phyloP scores from a whole-genome alignment of 2,329 filamentous ascomycete species.

The Aspergillus novoparasiticus region DNA sequence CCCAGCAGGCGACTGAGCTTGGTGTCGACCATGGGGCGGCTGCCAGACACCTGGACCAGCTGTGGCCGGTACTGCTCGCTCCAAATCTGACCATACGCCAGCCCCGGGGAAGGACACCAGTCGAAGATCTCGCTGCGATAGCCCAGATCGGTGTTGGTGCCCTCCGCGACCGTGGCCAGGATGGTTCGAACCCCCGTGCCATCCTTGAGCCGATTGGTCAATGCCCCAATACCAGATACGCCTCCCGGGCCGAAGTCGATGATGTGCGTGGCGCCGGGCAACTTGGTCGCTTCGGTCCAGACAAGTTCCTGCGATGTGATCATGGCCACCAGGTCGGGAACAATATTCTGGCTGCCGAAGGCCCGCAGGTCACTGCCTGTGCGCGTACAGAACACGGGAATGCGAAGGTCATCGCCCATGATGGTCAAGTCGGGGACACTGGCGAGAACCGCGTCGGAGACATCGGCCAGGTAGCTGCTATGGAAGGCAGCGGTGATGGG shows the following conservation, averaged over 20 bases:
- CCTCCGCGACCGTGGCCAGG: slow-evolving; percentile 85
- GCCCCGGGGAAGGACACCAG: slow-evolving; percentile 68
- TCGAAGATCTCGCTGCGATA: slow-evolving; percentile 99
- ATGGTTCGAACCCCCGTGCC: slow-evolving; percentile 96
- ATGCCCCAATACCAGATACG: slow-evolving; percentile 90
- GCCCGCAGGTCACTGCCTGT: slow-evolving; percentile 81
- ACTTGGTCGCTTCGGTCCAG: slow-evolving; percentile 93
- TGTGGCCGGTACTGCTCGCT: slow-evolving; percentile 93
- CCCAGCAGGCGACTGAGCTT: slow-evolving; percentile 90
- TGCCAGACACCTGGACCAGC: slow-evolving; percentile 83
- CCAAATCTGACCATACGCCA: slow-evolving; percentile 64
- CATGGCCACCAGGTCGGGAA: slow-evolving; percentile 83
- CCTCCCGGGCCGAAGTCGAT: slow-evolving; percentile 96
- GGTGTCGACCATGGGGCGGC: slow-evolving; percentile 90
- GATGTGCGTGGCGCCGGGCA: slow-evolving; percentile 88
- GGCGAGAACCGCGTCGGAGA: slow-evolving; percentile 79
- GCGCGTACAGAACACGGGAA: slow-evolving; percentile 88
- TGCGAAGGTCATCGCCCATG: slow-evolving; percentile 70
- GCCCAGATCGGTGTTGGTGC: slow-evolving; percentile 85
- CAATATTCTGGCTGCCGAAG: slow-evolving; percentile 73
- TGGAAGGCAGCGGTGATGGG: slow-evolving; percentile 98
- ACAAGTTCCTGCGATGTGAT: slow-evolving; percentile 93
- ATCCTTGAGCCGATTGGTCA: slow-evolving; percentile 99
- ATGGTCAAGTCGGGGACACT: slow-evolving; percentile 65
- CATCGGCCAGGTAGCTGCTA: slow-evolving; percentile 88